Conservation (phyloP, 768 basidiomycete species). For the Clitopilus hobsonii region DNA sequence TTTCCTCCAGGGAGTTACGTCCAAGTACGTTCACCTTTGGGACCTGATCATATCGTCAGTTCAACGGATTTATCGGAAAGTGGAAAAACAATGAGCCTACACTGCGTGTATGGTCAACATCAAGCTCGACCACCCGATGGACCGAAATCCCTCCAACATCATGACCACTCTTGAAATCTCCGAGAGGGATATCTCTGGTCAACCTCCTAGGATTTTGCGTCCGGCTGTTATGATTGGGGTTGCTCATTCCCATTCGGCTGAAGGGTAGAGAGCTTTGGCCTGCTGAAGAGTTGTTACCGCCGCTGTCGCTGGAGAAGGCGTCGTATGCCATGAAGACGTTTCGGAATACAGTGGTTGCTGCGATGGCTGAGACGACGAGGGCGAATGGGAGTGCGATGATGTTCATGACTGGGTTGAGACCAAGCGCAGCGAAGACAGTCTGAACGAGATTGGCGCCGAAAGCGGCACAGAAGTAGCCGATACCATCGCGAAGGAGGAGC, state of each 20-base stretch:
- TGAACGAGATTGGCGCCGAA: conserved; percentile 29
- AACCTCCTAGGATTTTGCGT: not conserved
- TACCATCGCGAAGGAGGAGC: conserved; percentile 26
- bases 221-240: conserved; percentile 2
- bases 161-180: conserved; percentile 12
- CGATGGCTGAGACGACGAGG: conserved; percentile 30
- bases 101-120: conserved; percentile 8
- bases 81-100: not conserved
- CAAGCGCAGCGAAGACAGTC: conserved; percentile 24
- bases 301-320: conserved; percentile 18
- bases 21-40: not conserved
- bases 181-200: conserved; percentile 16
- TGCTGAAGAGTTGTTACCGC: conserved; percentile 3
- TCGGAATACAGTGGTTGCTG: conserved; percentile 29
- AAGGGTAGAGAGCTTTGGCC: not conserved
- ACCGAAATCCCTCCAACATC: conserved; percentile 12
- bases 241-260: conserved; percentile 3
- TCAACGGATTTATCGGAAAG: not conserved
- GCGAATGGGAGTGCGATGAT: conserved; percentile 28
- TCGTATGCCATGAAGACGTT: conserved; percentile 29
- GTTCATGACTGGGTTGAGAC: conserved; percentile 30
- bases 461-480: conserved; percentile 26
- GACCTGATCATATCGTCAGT: not conserved
- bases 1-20: not conserved
- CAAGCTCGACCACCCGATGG: conserved; percentile 16